phyloP scores from a whole-genome alignment of 352 stramenopile species.

The Phytophthora fragariae region DNA sequence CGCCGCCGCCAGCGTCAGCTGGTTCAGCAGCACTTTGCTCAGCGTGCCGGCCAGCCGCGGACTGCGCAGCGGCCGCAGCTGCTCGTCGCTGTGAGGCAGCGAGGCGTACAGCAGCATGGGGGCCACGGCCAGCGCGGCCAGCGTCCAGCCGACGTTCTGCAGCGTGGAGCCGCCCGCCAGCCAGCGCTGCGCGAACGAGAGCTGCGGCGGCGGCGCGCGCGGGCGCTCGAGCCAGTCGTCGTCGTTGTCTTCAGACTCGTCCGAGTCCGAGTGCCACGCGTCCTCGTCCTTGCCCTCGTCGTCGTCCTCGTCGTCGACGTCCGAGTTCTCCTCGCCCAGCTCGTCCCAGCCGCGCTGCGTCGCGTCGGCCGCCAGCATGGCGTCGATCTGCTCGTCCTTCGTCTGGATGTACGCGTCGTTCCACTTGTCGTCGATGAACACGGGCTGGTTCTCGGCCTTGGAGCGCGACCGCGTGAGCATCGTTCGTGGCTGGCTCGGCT shows the following conservation, averaged over 20 bases:
- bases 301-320: slow-evolving; percentile 33
- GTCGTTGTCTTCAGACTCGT: slow-evolving; percentile 43
- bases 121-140: slow-evolving; percentile 42
- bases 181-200: slow-evolving; percentile 34
- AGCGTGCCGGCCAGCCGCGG: slow-evolving; percentile 30
- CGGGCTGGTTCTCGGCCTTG: slow-evolving; percentile 65
- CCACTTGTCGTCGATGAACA: slow-evolving; percentile 88
- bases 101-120: slow-evolving; percentile 61
- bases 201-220: neutral
- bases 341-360: slow-evolving; percentile 64
- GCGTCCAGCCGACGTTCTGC: slow-evolving; percentile 71
- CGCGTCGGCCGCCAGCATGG: slow-evolving; percentile 57
- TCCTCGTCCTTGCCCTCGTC: slow-evolving; percentile 17
- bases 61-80: slow-evolving; percentile 54
- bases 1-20: slow-evolving; percentile 36
- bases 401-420: slow-evolving; percentile 85
- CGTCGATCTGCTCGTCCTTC: slow-evolving; percentile 88
- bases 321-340: slow-evolving; percentile 47
- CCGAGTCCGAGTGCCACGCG: slow-evolving; percentile 46
- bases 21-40: slow-evolving; percentile 50
- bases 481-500: slow-evolving; percentile 1
- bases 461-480: slow-evolving; percentile 82
- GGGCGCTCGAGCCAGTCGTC: slow-evolving; percentile 26
- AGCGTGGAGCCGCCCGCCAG: slow-evolving; percentile 42
- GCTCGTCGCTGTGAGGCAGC: slow-evolving; percentile 23